A percentile compares a stretch with the other conserved stretches of the same genome.
Conservation (phyloP, 805 yeast species). For the Blastobotrys robertii region DNA sequence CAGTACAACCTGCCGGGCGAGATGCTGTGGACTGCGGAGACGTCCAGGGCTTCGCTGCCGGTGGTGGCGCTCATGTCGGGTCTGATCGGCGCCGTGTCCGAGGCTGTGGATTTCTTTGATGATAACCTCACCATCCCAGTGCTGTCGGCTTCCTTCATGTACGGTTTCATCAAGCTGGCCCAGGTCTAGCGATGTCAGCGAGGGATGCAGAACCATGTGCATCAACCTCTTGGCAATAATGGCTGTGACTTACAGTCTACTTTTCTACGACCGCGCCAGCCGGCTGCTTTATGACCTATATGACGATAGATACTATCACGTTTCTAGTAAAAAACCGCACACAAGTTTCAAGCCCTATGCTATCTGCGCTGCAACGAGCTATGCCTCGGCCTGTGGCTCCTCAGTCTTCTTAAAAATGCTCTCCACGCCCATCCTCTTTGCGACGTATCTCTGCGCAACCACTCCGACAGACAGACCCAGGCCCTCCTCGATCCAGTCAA, state of each 20-base stretch:
- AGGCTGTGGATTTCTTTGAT: constrained; percentile 76
- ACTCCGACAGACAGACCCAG: constrained; percentile 73
- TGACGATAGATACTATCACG: not conserved
- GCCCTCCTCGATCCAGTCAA: constrained; percentile 72
- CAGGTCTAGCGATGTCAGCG: not conserved
- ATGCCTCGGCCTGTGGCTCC: no score
- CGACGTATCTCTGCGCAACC: constrained; percentile 82
- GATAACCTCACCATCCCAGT: constrained; percentile 95
- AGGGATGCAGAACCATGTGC: no score
- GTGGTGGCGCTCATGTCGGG: constrained; percentile 58
- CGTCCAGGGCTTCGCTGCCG: constrained; percentile 46
- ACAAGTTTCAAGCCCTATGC: not conserved
- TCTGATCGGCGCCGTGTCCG: constrained; percentile 74
- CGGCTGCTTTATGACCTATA: not conserved
- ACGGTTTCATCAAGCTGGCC: constrained; percentile 33
- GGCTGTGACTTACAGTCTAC: not conserved
- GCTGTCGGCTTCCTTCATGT: constrained; percentile 59
- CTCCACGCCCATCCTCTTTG: constrained; percentile 70
- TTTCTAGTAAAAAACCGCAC: not conserved
- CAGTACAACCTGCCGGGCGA: constrained; percentile 42
- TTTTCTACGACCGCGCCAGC: constrained; percentile 8
- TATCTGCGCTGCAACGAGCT: constrained; percentile 1
- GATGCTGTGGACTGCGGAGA: constrained; percentile 55
- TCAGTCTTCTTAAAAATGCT: constrained; percentile 2
- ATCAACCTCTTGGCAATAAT: not conserved